These are phyloP conservation scores for Hygrocybe punicea DNA, from an alignment of 768 basidiomycete species.

Conservation along the genomic window DNA sequence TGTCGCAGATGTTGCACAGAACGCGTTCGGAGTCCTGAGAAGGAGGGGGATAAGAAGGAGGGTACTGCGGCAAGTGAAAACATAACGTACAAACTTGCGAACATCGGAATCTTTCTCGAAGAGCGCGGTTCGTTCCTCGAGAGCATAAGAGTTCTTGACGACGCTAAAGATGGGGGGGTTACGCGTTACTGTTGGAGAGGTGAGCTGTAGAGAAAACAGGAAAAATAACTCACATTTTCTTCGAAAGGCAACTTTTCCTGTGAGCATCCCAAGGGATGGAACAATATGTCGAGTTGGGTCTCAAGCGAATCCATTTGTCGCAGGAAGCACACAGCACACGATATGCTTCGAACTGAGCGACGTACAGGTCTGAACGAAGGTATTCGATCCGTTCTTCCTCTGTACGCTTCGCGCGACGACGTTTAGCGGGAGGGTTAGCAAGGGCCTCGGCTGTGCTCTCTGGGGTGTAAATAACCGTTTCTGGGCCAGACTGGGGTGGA, in stretches of 20 bases:
- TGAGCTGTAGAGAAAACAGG: background rate
- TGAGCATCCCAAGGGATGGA: conserved; percentile 89
- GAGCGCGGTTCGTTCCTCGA: conserved; percentile 56
- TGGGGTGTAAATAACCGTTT: conserved; percentile 41
- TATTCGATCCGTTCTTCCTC: conserved; percentile 77
- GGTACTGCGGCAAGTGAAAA: background rate
- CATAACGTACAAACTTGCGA: conserved; percentile 54
- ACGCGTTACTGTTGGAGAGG: background rate
- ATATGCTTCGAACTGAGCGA: conserved; percentile 78
- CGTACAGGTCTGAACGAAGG: conserved; percentile 66
- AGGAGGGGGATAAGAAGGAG: background rate
- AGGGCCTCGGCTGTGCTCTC: conserved; percentile 40
- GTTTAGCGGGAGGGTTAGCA: conserved; percentile 54
- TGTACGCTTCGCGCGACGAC: conserved; percentile 69
- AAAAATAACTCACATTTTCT: conserved; percentile 69
- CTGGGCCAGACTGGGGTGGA: background rate
- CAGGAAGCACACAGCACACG: conserved; percentile 75
- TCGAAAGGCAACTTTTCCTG: conserved; percentile 75
- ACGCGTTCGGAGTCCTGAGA: conserved; percentile 55
- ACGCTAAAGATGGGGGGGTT: conserved; percentile 23
- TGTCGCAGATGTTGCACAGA: conserved; percentile 64
- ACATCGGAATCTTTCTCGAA: conserved; percentile 65
- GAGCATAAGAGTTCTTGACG: conserved; percentile 54
- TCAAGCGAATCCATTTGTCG: conserved; percentile 83
- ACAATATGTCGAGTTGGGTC: conserved; percentile 83